Percentiles rank a stretch among this genome's conserved stretches.
These are phyloP conservation scores for Acanthamoeba healyi DNA, from an alignment of 208 protist genomes.

Conservation along the genomic window DNA sequence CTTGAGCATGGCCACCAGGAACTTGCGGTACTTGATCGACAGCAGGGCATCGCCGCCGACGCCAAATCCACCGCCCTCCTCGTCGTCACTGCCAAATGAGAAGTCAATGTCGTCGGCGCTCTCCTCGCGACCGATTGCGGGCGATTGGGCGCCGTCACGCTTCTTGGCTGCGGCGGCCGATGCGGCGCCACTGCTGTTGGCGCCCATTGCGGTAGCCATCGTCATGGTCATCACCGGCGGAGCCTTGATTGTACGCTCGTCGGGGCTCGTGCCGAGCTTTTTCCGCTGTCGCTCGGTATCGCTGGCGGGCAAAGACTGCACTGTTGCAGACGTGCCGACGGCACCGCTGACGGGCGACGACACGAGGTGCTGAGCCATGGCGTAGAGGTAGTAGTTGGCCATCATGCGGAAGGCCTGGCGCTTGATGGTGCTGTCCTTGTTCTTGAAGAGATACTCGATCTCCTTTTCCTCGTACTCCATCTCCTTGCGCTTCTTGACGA, in stretches of 20 bases:
- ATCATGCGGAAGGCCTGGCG: slow-evolving; percentile 53
- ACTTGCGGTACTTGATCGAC: slow-evolving; percentile 48
- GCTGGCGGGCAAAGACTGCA: neutral
- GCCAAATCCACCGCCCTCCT: neutral
- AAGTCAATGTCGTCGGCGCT: slow-evolving; percentile 34
- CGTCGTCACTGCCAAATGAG: slow-evolving; percentile 22
- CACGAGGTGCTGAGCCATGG: neutral
- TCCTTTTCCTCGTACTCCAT: slow-evolving; percentile 49
- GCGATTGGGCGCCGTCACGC: neutral
- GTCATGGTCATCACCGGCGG: slow-evolving; percentile 21
- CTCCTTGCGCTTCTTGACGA: slow-evolving; percentile 35
- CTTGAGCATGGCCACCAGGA: slow-evolving; percentile 34
- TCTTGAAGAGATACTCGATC: slow-evolving; percentile 47
- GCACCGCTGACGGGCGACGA: neutral
- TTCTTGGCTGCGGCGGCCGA: neutral
- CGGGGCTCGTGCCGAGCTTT: neutral
- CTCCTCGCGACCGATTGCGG: neutral
- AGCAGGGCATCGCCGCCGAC: neutral
- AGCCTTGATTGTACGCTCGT: neutral
- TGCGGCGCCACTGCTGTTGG: too few relatives aligned
- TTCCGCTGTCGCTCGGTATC: neutral
- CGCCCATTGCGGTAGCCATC: slow-evolving; percentile 29
- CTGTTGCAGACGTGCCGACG: neutral
- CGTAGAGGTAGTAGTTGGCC: slow-evolving; percentile 45
- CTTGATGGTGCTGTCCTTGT: slow-evolving; percentile 56